phyloP scores from a whole-genome alignment of 257 asterid species.

The Petunia secreta region DNA sequence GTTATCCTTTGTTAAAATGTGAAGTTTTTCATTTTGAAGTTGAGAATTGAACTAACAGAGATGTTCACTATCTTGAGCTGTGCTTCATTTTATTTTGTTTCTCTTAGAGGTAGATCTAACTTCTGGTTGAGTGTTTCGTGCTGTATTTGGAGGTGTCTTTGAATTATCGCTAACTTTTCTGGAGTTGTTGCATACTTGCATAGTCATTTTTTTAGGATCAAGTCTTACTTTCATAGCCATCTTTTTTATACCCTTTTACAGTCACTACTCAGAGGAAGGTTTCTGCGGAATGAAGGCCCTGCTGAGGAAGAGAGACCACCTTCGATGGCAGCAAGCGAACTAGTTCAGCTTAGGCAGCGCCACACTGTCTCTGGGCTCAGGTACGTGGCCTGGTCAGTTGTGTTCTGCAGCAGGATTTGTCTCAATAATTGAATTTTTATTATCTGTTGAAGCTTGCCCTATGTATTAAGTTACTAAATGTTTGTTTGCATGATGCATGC shows the following conservation, averaged over 20 bases:
- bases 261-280: conserved; percentile 72
- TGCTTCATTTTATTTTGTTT: conserved; percentile 12
- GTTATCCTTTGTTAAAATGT: background rate
- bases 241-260: conserved; percentile 36
- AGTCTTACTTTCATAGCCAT: background rate
- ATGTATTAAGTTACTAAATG: conserved; percentile 6
- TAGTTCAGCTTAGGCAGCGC: conserved; percentile 64
- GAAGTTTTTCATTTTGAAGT: conserved; percentile 22
- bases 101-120: background rate
- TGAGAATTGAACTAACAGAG: conserved; percentile 17
- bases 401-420: conserved; percentile 28
- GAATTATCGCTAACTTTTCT: background rate
- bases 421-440: conserved; percentile 6
- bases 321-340: conserved; percentile 58
- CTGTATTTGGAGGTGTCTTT: background rate
- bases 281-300: conserved; percentile 64
- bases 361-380: conserved; percentile 71
- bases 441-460: conserved; percentile 15
- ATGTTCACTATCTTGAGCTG: conserved; percentile 8
- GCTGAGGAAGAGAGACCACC: conserved; percentile 65
- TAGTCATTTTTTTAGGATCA: background rate
- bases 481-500: background rate
- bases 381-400: conserved; percentile 34
- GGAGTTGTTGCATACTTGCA: background rate
- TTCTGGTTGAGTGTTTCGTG: background rate